Evolutionary conservation across 805 yeast species (phyloP).

Genomic region (Kodamaea neixiangensis): DNA sequence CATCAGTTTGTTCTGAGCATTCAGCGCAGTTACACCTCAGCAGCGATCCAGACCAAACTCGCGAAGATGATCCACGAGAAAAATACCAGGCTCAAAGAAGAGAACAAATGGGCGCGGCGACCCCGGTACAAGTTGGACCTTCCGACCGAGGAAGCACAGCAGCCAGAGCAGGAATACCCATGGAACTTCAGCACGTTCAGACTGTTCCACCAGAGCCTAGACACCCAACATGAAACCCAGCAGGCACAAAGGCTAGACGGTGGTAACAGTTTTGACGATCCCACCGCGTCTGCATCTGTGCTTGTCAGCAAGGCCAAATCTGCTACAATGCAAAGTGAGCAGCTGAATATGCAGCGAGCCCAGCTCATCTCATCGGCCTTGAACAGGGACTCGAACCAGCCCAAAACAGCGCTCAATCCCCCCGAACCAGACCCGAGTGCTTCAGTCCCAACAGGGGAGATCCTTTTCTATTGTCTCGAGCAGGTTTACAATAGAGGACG

Average conservation of each 20-base stretch:
- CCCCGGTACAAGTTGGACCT: slow-evolving; percentile 8
- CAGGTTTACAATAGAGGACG: slow-evolving; percentile 55
- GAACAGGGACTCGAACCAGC: too few relatives aligned
- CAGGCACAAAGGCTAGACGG: not conserved
- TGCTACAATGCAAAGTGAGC: not conserved
- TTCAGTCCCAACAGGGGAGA: slow-evolving; percentile 24
- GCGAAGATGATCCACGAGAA: slow-evolving; percentile 43
- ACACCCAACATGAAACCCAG: not conserved
- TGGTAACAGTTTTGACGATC: not conserved
- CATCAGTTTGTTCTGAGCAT: slow-evolving; percentile 50
- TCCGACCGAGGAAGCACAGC: not conserved
- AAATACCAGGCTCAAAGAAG: slow-evolving; percentile 18
- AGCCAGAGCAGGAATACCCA: slow-evolving; percentile 1
- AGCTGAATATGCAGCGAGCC: not conserved
- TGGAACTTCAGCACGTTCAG: slow-evolving; percentile 23
- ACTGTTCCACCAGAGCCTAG: not conserved
- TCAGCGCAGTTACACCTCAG: slow-evolving; percentile 12
- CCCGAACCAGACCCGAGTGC: too few relatives aligned
- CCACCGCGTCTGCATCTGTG: not conserved
- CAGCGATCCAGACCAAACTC: slow-evolving; percentile 24
- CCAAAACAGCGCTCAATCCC: too few relatives aligned
- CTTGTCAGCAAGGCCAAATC: not conserved
- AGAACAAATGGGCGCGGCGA: slow-evolving; percentile 1
- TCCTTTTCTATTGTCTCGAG: slow-evolving; percentile 46
- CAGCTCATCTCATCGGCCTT: not conserved